These are phyloP conservation scores for Aegilops longissima DNA, from an alignment of 176 grass and related monocot species.

Conservation along the genomic window DNA sequence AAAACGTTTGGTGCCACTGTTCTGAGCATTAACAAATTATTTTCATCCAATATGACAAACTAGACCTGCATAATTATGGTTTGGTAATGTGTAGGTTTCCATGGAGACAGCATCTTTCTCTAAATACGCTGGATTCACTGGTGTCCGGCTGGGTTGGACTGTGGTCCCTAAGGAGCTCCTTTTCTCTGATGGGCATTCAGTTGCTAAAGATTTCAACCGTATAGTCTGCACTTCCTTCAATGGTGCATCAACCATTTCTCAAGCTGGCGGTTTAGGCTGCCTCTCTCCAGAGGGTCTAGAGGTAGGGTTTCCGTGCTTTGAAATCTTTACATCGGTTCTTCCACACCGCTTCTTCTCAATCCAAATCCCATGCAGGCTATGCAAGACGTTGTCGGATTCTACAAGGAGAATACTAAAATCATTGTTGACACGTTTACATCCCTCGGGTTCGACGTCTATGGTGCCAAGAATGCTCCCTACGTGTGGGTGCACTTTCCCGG, in stretches of 20 bases:
- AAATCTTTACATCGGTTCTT: slow-evolving; percentile 11
- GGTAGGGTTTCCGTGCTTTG: slow-evolving; percentile 29
- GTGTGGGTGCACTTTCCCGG: slow-evolving; percentile 96
- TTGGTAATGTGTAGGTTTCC: slow-evolving; percentile 59
- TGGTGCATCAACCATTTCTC: slow-evolving; percentile 82
- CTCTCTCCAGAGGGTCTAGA: slow-evolving; percentile 78
- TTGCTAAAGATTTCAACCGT: slow-evolving; percentile 91
- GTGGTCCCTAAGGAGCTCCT: slow-evolving; percentile 86
- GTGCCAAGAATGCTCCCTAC: slow-evolving; percentile 89
- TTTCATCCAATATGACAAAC: too few species aligned
- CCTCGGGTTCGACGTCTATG: slow-evolving; percentile 82
- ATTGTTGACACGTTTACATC: slow-evolving; percentile 86
- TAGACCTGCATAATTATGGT: too few species aligned
- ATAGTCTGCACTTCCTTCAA: slow-evolving; percentile 92
- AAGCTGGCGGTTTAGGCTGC: slow-evolving; percentile 86
- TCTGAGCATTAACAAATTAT: neutral
- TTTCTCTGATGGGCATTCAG: slow-evolving; percentile 84
- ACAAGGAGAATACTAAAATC: slow-evolving; percentile 93
- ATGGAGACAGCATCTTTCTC: slow-evolving; percentile 94
- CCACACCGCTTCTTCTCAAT: neutral
- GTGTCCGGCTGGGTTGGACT: slow-evolving; percentile 91
- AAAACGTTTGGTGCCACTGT: neutral
- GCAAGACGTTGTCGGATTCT: slow-evolving; percentile 55
- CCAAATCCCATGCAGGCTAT: slow-evolving; percentile 36
- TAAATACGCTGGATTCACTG: slow-evolving; percentile 96